phyloP scores from a whole-genome alignment of 352 stramenopile species.

The Blastocystis sp. region DNA sequence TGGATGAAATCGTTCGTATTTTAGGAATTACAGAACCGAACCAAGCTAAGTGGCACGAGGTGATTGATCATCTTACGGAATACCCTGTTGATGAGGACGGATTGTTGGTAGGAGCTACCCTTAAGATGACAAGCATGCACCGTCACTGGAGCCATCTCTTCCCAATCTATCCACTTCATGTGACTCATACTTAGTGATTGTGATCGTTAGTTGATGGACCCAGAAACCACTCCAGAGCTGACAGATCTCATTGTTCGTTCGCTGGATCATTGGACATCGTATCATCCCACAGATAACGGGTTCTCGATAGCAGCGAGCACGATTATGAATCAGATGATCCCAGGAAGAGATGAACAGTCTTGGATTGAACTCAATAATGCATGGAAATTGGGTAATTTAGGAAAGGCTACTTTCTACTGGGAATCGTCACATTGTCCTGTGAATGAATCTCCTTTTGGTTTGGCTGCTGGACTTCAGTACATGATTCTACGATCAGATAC shows the following conservation, averaged over 20 bases:
- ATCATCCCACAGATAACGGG: conserved; percentile 10
- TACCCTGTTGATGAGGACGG: conserved; percentile 43
- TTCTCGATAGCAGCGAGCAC: conserved; percentile 43
- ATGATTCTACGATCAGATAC: conserved; percentile 29
- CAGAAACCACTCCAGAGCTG: conserved; percentile 12
- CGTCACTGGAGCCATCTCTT: conserved; percentile 51
- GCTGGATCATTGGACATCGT: conserved; percentile 32
- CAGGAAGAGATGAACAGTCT: not conserved
- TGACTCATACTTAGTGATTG: not conserved
- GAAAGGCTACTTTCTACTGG: conserved; percentile 53
- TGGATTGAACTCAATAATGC: not conserved
- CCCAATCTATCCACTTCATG: conserved; percentile 40
- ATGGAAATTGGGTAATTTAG: conserved; percentile 14
- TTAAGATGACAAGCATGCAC: conserved; percentile 53
- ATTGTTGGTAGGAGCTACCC: not conserved
- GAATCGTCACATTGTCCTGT: conserved; percentile 13
- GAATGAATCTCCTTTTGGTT: conserved; percentile 55
- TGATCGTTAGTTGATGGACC: conserved; percentile 9
- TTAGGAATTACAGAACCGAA: not conserved
- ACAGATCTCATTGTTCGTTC: conserved; percentile 9
- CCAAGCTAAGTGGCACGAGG: not conserved
- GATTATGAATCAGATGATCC: conserved; percentile 18
- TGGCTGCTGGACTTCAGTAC: conserved; percentile 52
- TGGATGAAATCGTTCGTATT: not conserved
- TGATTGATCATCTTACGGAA: conserved; percentile 7